A percentile compares a stretch with the other conserved stretches of the same genome.
These are phyloP conservation scores for Daldinia sp. DNA, from an alignment of 2,329 filamentous ascomycete genomes.

Conservation along the genomic window DNA sequence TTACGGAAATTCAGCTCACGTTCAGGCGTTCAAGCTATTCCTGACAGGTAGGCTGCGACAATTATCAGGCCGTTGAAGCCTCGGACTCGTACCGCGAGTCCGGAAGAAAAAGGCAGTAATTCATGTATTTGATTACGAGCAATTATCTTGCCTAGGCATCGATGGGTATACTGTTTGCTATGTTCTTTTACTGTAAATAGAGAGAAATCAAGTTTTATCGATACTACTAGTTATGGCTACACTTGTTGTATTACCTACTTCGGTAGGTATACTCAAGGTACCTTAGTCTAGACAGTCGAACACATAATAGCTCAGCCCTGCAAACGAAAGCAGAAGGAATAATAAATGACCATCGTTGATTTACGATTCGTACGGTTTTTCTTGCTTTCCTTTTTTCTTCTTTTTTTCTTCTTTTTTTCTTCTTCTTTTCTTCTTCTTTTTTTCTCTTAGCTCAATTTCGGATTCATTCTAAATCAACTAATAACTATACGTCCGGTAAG, in stretches of 20 bases:
- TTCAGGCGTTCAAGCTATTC: constrained; percentile 15
- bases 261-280: background rate
- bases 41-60: constrained; percentile 29
- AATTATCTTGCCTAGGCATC: background rate
- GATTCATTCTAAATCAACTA: too few species aligned
- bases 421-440: too few species aligned
- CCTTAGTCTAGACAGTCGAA: background rate
- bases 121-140: background rate
- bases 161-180: background rate
- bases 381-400: too few species aligned
- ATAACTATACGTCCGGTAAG: too few species aligned
- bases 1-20: background rate
- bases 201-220: background rate
- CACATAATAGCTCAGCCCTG: background rate
- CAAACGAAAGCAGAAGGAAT: background rate
- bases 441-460: too few species aligned
- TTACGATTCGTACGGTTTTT: constrained; percentile 34
- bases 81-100: background rate
- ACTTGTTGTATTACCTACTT: background rate
- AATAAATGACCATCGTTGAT: constrained; percentile 4
- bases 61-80: constrained; percentile 10
- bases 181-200: constrained; percentile 6
- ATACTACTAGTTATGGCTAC: background rate
- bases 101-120: background rate
- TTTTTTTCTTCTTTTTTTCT: too few species aligned